Percentiles rank a stretch among this genome's conserved stretches.
These are phyloP conservation scores for Tetrapisispora phaffii DNA, from an alignment of 805 yeast genomes.

Conservation along the genomic window DNA sequence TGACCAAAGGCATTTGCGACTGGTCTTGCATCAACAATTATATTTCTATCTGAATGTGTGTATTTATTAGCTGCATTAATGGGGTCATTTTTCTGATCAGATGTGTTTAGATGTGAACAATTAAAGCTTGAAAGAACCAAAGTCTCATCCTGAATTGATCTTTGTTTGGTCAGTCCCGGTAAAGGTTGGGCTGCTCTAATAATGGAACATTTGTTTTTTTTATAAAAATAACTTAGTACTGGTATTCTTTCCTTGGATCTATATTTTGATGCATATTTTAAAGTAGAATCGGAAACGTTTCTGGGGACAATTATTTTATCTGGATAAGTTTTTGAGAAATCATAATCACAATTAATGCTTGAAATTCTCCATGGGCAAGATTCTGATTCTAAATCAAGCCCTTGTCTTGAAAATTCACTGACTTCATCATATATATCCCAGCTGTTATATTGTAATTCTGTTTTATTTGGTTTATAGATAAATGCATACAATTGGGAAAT, in stretches of 20 bases:
- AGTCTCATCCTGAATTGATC: conserved; percentile 88
- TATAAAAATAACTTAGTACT: conserved; percentile 64
- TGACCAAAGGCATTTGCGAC: conserved; percentile 93
- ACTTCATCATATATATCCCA: conserved; percentile 62
- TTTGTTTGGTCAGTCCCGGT: conserved; percentile 76
- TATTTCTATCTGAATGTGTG: conserved; percentile 34
- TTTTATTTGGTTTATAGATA: conserved; percentile 61
- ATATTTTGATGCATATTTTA: conserved; percentile 75
- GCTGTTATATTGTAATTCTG: conserved; percentile 47
- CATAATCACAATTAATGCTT: conserved; percentile 50
- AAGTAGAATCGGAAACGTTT: conserved; percentile 69
- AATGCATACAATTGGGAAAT: conserved; percentile 67
- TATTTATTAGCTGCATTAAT: not conserved
- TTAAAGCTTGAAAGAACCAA: conserved; percentile 63
- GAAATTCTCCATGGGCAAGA: conserved; percentile 60
- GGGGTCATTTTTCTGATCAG: not conserved
- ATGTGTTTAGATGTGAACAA: conserved; percentile 33
- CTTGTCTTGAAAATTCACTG: conserved; percentile 68
- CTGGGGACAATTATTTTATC: conserved; percentile 55
- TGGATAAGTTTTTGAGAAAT: conserved; percentile 72
- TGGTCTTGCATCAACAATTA: conserved; percentile 88
- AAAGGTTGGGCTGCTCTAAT: conserved; percentile 89
- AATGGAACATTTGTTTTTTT: conserved; percentile 62
- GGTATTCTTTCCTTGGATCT: conserved; percentile 84
- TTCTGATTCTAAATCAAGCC: conserved; percentile 31